Base-by-base conservation (phyloP, 192 early-diverging fungal genomes). In the Diversispora eburnea region DNA sequence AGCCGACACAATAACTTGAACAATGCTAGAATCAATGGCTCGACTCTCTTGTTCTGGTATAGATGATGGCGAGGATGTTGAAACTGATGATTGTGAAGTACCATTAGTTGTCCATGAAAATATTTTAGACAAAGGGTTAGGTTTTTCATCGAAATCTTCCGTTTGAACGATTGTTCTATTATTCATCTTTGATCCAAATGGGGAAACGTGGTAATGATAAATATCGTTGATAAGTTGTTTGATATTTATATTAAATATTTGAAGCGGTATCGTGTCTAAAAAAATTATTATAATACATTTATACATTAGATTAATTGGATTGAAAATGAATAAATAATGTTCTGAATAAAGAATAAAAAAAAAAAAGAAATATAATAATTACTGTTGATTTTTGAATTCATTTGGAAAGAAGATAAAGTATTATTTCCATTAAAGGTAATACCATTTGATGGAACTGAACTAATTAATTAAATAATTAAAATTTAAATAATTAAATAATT, bases 1-100 rank as follows among this genome's bases (percentile, higher is more conserved):
- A 48, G 47, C 45, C 47, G 80, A 87, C 12, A 84, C 72, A 45
- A 63, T 52, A 39, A 20, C 45, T 65, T 70, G 56, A 55, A 70
- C 73, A 33, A 39, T 49, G 8, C 43, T 81, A 41, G 72, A 25
- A 13, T 56, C 72, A 22, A 73, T 46, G 20, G 72, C 72, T 8
- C 43, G n/a, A n/a, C 25, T 42, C 48, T 63, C 61, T 19, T 15
- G 2, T 48, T 73, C 61, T 5, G 10, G 9, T 22, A 20, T 2
- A 15, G 58, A 19, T 20, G 55, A 22, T 3, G 25, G 33, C 19
- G 59, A 62, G 17, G 58, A n/a, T 54, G 62, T 10, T 33, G 25
- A 33, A 41, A 25, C 42, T 20, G 60, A 73, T 64, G 60, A 42
- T 64, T 51, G 48, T 5, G 46, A 43, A 49, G 56, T 13, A 39